A percentile compares a stretch with the other conserved stretches of the same genome.
Evolutionary conservation across 225 moss, liverwort and hornwort species (phyloP).

Genomic region (Straminergon stramineum): DNA sequence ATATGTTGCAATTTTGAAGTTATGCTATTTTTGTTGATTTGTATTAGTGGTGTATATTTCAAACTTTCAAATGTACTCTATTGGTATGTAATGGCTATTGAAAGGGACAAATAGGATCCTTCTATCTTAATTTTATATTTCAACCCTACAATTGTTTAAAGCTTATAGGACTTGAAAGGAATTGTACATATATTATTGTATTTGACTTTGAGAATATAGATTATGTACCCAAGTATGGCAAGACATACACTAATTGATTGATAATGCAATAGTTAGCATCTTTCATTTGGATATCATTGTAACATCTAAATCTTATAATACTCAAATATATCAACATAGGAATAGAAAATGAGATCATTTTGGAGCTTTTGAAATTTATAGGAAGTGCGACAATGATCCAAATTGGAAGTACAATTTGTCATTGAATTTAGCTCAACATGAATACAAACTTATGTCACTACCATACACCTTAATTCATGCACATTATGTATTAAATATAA

Average conservation of each 20-base stretch:
- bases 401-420: not conserved
- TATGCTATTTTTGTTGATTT: not conserved
- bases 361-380: accelerated
- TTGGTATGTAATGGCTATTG: not conserved
- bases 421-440: not conserved
- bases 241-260: not conserved
- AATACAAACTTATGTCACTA: not conserved
- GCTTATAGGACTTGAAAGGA: accelerated
- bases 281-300: not conserved
- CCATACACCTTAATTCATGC: accelerated
- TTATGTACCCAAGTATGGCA: not conserved
- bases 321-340: not conserved
- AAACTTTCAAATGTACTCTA: not conserved
- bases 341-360: not conserved
- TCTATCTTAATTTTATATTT: not conserved
- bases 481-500: not conserved
- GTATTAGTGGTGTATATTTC: not conserved
- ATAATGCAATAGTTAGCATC: not conserved
- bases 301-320: not conserved
- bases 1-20: accelerated
- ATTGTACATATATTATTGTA: accelerated
- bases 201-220: not conserved
- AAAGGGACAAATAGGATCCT: not conserved
- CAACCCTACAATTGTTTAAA: not conserved
- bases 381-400: not conserved